A percentile compares a stretch with the other conserved stretches of the same genome.
These are phyloP conservation scores for Perilla frutescens DNA, from an alignment of 257 asterid genomes.

Conservation along the genomic window DNA sequence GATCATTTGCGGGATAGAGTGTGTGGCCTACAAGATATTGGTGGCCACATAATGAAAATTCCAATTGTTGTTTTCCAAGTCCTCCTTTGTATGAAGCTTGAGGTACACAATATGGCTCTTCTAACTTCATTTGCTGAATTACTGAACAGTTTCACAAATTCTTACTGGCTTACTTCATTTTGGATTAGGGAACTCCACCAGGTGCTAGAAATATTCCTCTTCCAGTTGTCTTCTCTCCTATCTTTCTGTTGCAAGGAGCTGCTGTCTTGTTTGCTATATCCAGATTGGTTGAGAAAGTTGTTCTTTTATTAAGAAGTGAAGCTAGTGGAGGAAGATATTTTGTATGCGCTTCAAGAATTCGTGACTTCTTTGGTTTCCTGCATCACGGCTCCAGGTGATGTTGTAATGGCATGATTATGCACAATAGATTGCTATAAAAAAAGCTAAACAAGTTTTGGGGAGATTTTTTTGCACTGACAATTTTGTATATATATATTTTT, in stretches of 20 bases:
- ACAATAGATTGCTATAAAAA: conserved; percentile 22
- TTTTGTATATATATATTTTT: too few species aligned
- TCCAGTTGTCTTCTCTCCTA: conserved; percentile 87
- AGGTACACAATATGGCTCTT: conserved; percentile 57
- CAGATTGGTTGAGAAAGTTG: conserved; percentile 73
- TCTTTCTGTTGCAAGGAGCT: conserved; percentile 82
- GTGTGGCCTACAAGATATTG: conserved; percentile 88
- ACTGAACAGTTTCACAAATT: conserved; percentile 14
- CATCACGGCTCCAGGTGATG: conserved; percentile 94
- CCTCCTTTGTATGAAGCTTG: conserved; percentile 95
- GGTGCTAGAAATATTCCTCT: conserved; percentile 70
- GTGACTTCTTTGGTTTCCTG: conserved; percentile 78
- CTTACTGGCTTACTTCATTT: conserved; percentile 38
- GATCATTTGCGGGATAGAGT: conserved; percentile 61
- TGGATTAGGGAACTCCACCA: conserved; percentile 82
- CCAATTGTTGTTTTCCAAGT: conserved; percentile 84
- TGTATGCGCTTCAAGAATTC: conserved; percentile 65
- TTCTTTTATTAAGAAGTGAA: conserved; percentile 67
- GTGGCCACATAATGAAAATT: conserved; percentile 96
- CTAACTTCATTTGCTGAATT: conserved; percentile 16
- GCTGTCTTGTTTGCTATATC: conserved; percentile 73
- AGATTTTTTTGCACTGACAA: conserved; percentile 19
- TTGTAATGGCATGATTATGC: conserved; percentile 15
- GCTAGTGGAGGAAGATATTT: conserved; percentile 69
- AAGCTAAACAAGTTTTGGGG: neutral